Conservation (phyloP, 805 yeast genomes). For the Candida wancherniae region DNA sequence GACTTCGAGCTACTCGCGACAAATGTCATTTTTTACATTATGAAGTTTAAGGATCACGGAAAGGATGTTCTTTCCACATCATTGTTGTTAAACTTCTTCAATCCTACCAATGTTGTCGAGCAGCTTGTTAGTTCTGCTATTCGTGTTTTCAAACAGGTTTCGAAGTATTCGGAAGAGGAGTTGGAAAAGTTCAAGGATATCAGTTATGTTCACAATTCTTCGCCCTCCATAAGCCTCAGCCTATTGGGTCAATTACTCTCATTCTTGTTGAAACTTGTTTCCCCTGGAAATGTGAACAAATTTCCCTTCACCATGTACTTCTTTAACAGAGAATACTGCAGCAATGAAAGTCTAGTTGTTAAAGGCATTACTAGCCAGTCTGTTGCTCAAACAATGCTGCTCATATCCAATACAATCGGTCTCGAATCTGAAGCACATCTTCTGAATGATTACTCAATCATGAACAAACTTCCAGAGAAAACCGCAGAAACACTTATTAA, state of each 20-base stretch:
- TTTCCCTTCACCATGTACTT: slow-evolving; percentile 5
- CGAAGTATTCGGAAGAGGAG: background rate
- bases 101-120: slow-evolving; percentile 17
- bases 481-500: slow-evolving; percentile 6
- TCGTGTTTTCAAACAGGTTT: slow-evolving; percentile 5
- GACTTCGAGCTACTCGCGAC: slow-evolving; percentile 33
- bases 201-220: slow-evolving; percentile 4
- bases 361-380: slow-evolving; percentile 8
- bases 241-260: slow-evolving; percentile 1
- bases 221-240: slow-evolving; percentile 6
- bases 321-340: slow-evolving; percentile 13
- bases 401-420: slow-evolving; percentile 9
- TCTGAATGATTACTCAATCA: slow-evolving; percentile 6
- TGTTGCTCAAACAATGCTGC: slow-evolving; percentile 2
- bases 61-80: slow-evolving; percentile 31
- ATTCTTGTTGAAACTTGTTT: slow-evolving; percentile 3
- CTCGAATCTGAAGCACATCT: slow-evolving; percentile 6
- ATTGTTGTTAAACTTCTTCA: slow-evolving; percentile 46
- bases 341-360: slow-evolving; percentile 6
- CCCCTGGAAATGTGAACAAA: slow-evolving; percentile 5
- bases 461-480: slow-evolving; percentile 7
- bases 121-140: slow-evolving; percentile 2
- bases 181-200: slow-evolving; percentile 1
- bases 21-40: slow-evolving; percentile 29
- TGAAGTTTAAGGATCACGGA: slow-evolving; percentile 20